phyloP scores from a whole-genome alignment of 306 rosid species.

The Gastrolobium bilobum region DNA sequence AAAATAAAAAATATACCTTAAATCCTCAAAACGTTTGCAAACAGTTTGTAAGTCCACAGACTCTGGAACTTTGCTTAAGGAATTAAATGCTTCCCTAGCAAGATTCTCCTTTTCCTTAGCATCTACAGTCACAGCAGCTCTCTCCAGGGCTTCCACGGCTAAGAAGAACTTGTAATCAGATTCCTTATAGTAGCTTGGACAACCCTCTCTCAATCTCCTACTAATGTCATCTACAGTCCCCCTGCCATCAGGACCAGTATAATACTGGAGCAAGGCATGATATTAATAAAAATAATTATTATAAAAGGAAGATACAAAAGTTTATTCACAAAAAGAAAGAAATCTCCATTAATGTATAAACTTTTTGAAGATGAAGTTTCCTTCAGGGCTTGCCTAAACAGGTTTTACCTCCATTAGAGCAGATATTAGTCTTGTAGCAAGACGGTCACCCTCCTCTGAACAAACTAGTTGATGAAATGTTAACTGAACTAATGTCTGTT shows the following conservation, averaged over 20 bases:
- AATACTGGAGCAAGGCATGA: constrained; percentile 66
- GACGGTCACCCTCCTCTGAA: constrained; percentile 91
- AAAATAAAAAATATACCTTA: constrained; percentile 66
- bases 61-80: constrained; percentile 93
- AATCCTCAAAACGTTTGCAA: constrained; percentile 95
- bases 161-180: constrained; percentile 95
- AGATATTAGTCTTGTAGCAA: constrained; percentile 91
- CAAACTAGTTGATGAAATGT: constrained; percentile 95
- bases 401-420: constrained; percentile 90
- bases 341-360: constrained; percentile 33
- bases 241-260: constrained; percentile 98
- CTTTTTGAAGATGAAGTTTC: constrained; percentile 35
- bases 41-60: constrained; percentile 92
- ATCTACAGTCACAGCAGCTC: constrained; percentile 86
- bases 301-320: constrained; percentile 40
- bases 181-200: constrained; percentile 99
- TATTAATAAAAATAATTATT: constrained; percentile 41
- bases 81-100: constrained; percentile 87
- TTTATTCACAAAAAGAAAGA: constrained; percentile 17
- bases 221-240: constrained; percentile 98
- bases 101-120: constrained; percentile 80
- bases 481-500: constrained; percentile 76
- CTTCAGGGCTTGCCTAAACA: constrained; percentile 44
- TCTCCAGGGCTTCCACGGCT: constrained; percentile 96
- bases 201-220: constrained; percentile 89